A percentile compares a stretch with the other conserved stretches of the same genome.
Conservation (phyloP, 805 yeast genomes). For the Cyberlindnera maritima region DNA sequence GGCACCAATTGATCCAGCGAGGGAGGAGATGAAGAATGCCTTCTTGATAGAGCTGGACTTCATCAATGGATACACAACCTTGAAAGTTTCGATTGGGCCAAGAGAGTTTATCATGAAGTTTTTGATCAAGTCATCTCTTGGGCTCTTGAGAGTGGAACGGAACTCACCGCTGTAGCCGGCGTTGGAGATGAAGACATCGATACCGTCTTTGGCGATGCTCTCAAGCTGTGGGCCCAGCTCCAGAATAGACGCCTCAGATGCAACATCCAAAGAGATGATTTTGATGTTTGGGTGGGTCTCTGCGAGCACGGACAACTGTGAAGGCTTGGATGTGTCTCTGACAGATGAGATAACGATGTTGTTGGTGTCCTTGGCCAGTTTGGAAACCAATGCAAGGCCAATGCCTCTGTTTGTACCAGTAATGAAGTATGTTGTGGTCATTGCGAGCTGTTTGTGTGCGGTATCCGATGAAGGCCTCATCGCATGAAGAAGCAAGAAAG, state of each 20-base stretch:
- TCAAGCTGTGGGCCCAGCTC: slow-evolving; percentile 7
- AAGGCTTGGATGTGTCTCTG: not conserved
- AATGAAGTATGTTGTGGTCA: not conserved
- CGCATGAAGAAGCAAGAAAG: too few species aligned
- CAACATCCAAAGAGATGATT: slow-evolving; percentile 9
- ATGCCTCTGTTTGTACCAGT: slow-evolving; percentile 12
- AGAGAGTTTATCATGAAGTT: slow-evolving; percentile 9
- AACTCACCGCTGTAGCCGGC: slow-evolving; percentile 9
- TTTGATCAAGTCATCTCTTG: not conserved
- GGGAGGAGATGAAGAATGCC: slow-evolving; percentile 28
- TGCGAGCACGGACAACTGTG: not conserved
- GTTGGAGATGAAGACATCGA: slow-evolving; percentile 16
- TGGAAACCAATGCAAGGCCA: not conserved
- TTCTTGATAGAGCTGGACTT: slow-evolving; percentile 20
- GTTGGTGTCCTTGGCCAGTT: not conserved
- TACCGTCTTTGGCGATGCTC: slow-evolving; percentile 11
- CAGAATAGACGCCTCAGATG: slow-evolving; percentile 7
- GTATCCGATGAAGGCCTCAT: too few species aligned
- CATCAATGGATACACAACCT: slow-evolving; percentile 16
- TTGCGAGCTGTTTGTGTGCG: too few species aligned
- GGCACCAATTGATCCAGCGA: slow-evolving; percentile 25
- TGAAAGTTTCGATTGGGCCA: slow-evolving; percentile 9
- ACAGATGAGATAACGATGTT: slow-evolving; percentile 1
- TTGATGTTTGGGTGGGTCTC: not conserved
- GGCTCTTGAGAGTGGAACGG: not conserved